Percentiles rank a stretch among this genome's conserved stretches.
These are phyloP conservation scores for Chaetomium strumarium DNA, from an alignment of 2,329 filamentous ascomycete genomes.

Conservation along the genomic window DNA sequence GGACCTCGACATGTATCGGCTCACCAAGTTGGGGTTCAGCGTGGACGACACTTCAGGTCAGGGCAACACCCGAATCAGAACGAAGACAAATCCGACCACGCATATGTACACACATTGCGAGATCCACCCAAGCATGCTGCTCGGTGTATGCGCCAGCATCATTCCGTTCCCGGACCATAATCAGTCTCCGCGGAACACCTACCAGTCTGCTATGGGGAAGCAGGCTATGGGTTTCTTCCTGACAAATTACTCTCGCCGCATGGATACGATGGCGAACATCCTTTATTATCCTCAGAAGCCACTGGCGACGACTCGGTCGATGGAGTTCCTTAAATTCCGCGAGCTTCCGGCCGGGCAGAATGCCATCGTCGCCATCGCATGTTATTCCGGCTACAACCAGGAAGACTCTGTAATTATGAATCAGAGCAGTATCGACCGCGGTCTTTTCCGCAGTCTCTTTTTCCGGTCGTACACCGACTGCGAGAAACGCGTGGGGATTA, in stretches of 20 bases:
- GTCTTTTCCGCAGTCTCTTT: constrained; percentile 94
- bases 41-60: constrained; percentile 54
- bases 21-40: constrained; percentile 60
- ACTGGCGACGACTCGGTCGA: constrained; percentile 88
- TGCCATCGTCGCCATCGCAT: constrained; percentile 94
- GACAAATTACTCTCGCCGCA: constrained; percentile 92
- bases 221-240: constrained; percentile 99
- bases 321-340: constrained; percentile 98
- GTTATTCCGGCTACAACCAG: constrained; percentile 98
- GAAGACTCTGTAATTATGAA: constrained; percentile 99
- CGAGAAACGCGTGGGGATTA: constrained; percentile 92
- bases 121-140: constrained; percentile 98
- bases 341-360: constrained; percentile 96
- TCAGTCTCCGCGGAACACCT: constrained; percentile 97
- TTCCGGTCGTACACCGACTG: constrained; percentile 96
- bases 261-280: constrained; percentile 99
- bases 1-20: constrained; percentile 74
- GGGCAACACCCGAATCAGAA: constrained; percentile 83
- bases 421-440: constrained; percentile 96
- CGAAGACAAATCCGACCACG: constrained; percentile 77
- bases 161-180: constrained; percentile 99
- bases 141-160: constrained; percentile 97
- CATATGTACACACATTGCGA: constrained; percentile 97
- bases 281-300: constrained; percentile 99
- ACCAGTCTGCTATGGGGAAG: constrained; percentile 99